These are phyloP conservation scores for rapeseed (Brassica napus) DNA, from an alignment of 345 rosid species.

Conservation along the genomic window Da-Ae NC_063452.1:9628001-9628500, in stretches of 20 bases:
- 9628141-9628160: conserved; percentile 11
- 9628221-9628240: conserved; percentile 57
- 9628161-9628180: not conserved
- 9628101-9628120: conserved; percentile 44
- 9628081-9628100: conserved; percentile 56
- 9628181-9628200: not conserved
- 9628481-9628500: conserved; percentile 1
- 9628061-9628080: conserved; percentile 20
- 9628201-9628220: conserved; percentile 7
- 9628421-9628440: conserved; percentile 53
- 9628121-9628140: conserved; percentile 47
- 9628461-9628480: conserved; percentile 3
- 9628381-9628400: conserved; percentile 20
- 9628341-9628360: conserved; percentile 6
- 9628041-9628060: not conserved
- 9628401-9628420: conserved; percentile 84
- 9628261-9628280: conserved; percentile 91
- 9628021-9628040: not conserved
- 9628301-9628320: conserved; percentile 46
- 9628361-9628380: not conserved
- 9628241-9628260: conserved; percentile 84
- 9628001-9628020: not conserved
- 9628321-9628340: not conserved
- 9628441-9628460: conserved; percentile 50
- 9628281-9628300: conserved; percentile 65